These are phyloP conservation scores for Rhododendron ovatum DNA, from an alignment of 148 eudicot species.

Conservation along the genomic window DNA sequence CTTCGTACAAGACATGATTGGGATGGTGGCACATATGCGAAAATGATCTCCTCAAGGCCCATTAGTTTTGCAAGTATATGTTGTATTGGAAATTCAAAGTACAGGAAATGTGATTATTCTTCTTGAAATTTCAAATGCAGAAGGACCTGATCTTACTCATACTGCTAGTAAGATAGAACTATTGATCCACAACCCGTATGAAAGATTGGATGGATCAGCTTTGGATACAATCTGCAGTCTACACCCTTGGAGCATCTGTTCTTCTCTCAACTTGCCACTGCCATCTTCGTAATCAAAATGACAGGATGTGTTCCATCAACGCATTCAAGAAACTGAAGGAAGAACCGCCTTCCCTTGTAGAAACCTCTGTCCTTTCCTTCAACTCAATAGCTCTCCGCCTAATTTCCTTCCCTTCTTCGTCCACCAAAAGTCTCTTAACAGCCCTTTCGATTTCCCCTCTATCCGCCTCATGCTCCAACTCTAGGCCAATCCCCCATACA, in stretches of 20 bases:
- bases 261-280: not conserved
- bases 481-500: not conserved
- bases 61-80: not conserved
- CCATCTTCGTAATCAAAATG: not conserved
- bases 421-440: slow-evolving; percentile 14
- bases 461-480: not conserved
- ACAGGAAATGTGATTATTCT: not conserved
- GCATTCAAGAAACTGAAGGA: slow-evolving; percentile 7
- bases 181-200: not conserved
- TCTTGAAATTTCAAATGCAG: not conserved
- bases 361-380: slow-evolving; percentile 1
- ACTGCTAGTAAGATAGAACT: not conserved
- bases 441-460: not conserved
- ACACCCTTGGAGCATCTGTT: not conserved
- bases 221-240: not conserved
- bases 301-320: not conserved
- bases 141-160: not conserved
- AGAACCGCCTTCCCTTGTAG: slow-evolving; percentile 8
- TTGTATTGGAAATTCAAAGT: not conserved
- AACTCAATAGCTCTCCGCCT: not conserved
- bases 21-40: not conserved
- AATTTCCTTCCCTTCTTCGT: slow-evolving; percentile 10
- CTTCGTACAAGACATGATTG: not conserved
- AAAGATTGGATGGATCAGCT: not conserved
- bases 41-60: not conserved